Conservation (phyloP, 2,329 filamentous ascomycete genomes). For the Huntiella abstrusa region DNA sequence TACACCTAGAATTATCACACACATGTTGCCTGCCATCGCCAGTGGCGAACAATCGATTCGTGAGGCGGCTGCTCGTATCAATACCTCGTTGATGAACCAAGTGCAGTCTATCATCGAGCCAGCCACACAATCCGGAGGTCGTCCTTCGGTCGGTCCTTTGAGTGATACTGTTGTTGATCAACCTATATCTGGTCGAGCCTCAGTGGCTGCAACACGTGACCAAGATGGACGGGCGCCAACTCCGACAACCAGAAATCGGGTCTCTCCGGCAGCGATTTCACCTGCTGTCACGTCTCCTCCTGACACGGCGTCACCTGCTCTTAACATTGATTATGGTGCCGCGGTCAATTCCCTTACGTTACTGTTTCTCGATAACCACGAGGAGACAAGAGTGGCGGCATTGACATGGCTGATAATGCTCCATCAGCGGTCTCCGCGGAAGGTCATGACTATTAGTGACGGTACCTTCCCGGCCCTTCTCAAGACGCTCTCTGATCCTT, state of each 20-base stretch:
- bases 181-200: constrained; percentile 1
- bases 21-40: constrained; percentile 85
- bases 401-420: constrained; percentile 96
- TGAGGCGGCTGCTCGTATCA: constrained; percentile 73
- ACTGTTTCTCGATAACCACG: constrained; percentile 89
- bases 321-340: constrained; percentile 82
- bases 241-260: constrained; percentile 1
- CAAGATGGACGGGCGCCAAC: constrained; percentile 6
- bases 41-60: constrained; percentile 80
- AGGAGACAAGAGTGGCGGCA: constrained; percentile 83
- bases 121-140: not conserved
- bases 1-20: constrained; percentile 76
- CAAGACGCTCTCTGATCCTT: constrained; percentile 88
- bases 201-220: not conserved
- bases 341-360: constrained; percentile 85
- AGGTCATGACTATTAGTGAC: constrained; percentile 88
- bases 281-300: constrained; percentile 14
- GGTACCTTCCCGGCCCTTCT: constrained; percentile 90
- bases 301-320: not conserved
- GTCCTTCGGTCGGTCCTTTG: not conserved
- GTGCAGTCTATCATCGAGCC: constrained; percentile 81
- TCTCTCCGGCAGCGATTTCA: constrained; percentile 16
- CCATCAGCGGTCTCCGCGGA: constrained; percentile 81
- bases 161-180: not conserved
- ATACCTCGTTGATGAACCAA: constrained; percentile 79